Base-by-base conservation (phyloP, 2,329 filamentous ascomycete species). In the Podosphaera xanthii region DNA sequence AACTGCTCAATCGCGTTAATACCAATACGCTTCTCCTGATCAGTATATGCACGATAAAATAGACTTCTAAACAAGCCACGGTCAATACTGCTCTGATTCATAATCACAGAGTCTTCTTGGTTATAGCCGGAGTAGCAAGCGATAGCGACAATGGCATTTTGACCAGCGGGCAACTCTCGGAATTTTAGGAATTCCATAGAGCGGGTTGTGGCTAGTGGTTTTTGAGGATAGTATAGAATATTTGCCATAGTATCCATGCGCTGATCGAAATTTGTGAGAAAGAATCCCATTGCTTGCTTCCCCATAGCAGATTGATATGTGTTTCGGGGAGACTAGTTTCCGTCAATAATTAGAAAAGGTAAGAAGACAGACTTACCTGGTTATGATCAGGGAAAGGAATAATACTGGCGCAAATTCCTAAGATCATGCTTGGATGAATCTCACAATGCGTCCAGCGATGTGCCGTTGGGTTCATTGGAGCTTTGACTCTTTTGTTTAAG, bases 191-290 rank as follows among this genome's bases (percentile, higher is more conserved):
- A 97, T 71, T 98, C 92, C 94, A 98, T 98, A 3, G 91, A 95
- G 63, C 90, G 81, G 22, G 92, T 98, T 1, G 91, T 97, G 0
- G 89, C 92, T 58, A 98, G 78, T 6, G 92, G 92, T 71, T 98
- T 98, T 72, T 98, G 92, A 0, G 92, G 92, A 68, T 98, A 98
- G 73, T 98, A 98, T 3, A 98, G 81, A 69, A 98, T 94, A 67
- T 98, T 98, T 66, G 91, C 86, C 92, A 98, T 98, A 3, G 92
- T 98, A 69, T 98, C 92, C 91, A 98, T 97, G 63, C 92, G 89
- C 62, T 91, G 83, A 48, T 87, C 84, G 71, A 94, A 98, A 70
- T 98, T 98, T 10, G 94, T 98, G 60, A 98, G 77, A 75, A 95
- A 96, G 67, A 97, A 90, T 69, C 94, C 92, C 94, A 98, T 98